Evolutionary conservation across 345 rosid genomes (phyloP).

Genomic region (Erysimum cheiranthoides): DNA sequence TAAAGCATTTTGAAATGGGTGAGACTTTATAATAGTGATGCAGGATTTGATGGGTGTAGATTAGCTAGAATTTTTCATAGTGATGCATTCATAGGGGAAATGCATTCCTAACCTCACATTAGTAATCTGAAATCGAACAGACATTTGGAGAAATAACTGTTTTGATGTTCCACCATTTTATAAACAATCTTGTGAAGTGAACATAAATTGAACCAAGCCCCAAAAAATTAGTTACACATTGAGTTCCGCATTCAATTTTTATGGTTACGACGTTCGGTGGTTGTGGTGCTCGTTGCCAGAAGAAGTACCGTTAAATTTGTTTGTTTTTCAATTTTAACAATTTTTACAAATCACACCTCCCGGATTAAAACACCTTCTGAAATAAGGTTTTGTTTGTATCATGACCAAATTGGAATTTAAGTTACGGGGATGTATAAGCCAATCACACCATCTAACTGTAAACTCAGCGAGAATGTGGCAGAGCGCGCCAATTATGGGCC

Average conservation of each 20-base stretch:
- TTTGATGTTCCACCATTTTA: no score
- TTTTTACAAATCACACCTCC: no score
- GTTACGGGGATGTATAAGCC: not conserved
- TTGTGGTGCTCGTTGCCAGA: not conserved
- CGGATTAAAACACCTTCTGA: not conserved
- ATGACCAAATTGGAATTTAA: not conserved
- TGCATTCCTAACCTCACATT: not conserved
- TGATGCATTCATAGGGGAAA: not conserved
- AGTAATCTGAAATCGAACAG: no score
- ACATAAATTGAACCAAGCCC: no score
- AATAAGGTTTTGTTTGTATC: not conserved
- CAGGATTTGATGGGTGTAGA: no score
- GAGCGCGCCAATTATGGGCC: conserved; percentile 69
- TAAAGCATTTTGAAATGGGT: not conserved
- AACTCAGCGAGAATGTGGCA: conserved; percentile 51
- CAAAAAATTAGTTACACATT: no score
- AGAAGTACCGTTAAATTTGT: not conserved
- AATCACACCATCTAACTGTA: not conserved
- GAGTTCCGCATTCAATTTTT: no score
- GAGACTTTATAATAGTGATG: not conserved
- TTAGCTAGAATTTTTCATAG: not conserved
- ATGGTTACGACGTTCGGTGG: no score
- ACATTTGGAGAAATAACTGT: no score
- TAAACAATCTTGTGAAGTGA: no score
- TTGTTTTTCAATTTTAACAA: no score